Conservation (phyloP, 169 alveolate species). For the Plasmodium inui region DNA sequence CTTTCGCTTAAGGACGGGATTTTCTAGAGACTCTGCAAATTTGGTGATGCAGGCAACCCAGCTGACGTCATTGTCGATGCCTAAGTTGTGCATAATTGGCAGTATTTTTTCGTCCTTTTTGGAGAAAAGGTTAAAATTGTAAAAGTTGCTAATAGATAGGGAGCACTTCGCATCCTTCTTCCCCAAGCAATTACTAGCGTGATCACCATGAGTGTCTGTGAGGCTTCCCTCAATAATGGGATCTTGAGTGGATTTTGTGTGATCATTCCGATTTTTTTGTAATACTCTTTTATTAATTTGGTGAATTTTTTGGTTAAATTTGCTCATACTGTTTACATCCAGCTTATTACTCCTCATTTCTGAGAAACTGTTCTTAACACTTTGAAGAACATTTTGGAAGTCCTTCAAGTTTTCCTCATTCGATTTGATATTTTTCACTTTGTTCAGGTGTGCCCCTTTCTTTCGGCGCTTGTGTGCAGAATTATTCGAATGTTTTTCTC, state of each 20-base stretch:
- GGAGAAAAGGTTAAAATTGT: constrained; percentile 39
- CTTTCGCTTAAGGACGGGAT: constrained; percentile 36
- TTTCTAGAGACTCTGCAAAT: constrained; percentile 57
- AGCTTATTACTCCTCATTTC: constrained; percentile 6
- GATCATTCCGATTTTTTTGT: not conserved
- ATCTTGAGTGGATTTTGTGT: not conserved
- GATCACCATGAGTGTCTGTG: not conserved
- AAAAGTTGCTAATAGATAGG: constrained; percentile 30
- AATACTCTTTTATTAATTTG: constrained; percentile 7
- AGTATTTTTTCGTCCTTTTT: constrained; percentile 28
- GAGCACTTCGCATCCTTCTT: not conserved
- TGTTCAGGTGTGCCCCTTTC: not conserved
- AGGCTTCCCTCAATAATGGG: not conserved
- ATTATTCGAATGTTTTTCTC: not conserved
- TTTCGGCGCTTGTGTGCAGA: not conserved
- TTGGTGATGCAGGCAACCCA: constrained; percentile 60
- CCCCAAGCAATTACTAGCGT: not conserved
- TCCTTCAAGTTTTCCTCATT: constrained; percentile 65
- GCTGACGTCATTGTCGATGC: constrained; percentile 66
- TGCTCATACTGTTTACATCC: constrained; percentile 3
- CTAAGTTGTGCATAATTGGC: constrained; percentile 11
- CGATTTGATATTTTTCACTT: constrained; percentile 28
- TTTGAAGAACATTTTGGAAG: constrained; percentile 39
- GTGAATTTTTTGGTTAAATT: constrained; percentile 19
- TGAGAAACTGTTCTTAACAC: constrained; percentile 20